Evolutionary conservation across 768 basidiomycete species (phyloP).

Genomic region (Cantharellus cinnabarinus): DNA sequence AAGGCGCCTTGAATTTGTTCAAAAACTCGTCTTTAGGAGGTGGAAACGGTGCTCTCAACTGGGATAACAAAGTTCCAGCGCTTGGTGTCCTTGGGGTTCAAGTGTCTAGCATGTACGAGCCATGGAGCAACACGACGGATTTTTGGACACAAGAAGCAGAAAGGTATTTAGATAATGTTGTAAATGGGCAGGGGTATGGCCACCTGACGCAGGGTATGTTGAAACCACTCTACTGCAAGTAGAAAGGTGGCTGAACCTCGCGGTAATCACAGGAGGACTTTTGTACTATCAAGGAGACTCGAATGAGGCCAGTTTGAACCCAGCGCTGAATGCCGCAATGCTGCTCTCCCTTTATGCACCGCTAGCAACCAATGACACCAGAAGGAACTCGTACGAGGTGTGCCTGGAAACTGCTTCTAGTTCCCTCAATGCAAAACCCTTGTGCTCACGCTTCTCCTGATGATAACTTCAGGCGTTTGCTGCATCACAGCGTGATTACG

Average conservation of each 20-base stretch:
- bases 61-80: constrained; percentile 71
- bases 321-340: constrained; percentile 76
- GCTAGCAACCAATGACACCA: constrained; percentile 40
- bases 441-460: neutral
- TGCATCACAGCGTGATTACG: constrained; percentile 58
- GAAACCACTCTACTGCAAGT: constrained; percentile 8
- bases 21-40: neutral
- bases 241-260: neutral
- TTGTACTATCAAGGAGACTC: constrained; percentile 68
- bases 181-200: constrained; percentile 34
- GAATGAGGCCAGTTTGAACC: constrained; percentile 58
- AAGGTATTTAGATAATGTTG: constrained; percentile 49
- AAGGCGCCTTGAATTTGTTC: neutral
- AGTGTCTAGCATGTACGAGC: constrained; percentile 21
- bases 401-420: constrained; percentile 2
- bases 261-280: constrained; percentile 38
- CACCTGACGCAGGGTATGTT: constrained; percentile 38
- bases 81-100: constrained; percentile 58
- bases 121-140: constrained; percentile 23
- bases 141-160: constrained; percentile 53
- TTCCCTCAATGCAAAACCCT: neutral
- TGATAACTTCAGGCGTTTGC: constrained; percentile 42
- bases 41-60: constrained; percentile 35
- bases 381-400: constrained; percentile 41
- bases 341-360: constrained; percentile 56